Evolutionary conservation across 2,329 filamentous ascomycete genomes (phyloP).

Genomic region (Diaporthe ampelina): DNA sequence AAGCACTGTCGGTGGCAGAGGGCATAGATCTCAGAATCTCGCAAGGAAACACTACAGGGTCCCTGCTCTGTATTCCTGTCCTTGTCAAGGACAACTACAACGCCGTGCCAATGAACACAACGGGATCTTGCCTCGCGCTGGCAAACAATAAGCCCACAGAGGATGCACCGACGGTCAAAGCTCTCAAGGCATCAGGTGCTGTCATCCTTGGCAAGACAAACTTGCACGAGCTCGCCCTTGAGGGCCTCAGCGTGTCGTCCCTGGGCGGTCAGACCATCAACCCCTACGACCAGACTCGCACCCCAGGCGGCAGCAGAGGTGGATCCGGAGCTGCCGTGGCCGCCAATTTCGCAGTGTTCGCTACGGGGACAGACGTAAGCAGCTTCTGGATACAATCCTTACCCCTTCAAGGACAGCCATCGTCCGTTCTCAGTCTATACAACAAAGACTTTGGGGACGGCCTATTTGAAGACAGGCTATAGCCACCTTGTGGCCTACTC

Average conservation of each 20-base stretch:
- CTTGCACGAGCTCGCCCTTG: conserved; percentile 74
- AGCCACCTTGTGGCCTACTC: no score
- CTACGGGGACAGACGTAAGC: conserved; percentile 65
- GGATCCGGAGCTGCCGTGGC: conserved; percentile 73
- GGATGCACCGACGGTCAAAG: conserved; percentile 65
- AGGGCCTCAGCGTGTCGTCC: conserved; percentile 74
- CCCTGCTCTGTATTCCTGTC: conserved; percentile 73
- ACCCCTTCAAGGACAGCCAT: no score
- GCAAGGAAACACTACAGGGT: conserved; percentile 62
- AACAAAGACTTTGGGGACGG: no score
- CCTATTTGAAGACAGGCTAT: no score
- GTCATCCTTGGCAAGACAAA: conserved; percentile 73
- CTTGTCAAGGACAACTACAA: conserved; percentile 77
- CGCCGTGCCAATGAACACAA: conserved; percentile 68
- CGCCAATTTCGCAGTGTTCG: conserved; percentile 68
- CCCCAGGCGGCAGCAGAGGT: conserved; percentile 74
- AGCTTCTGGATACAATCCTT: no score
- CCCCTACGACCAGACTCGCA: conserved; percentile 75
- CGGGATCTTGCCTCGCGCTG: conserved; percentile 66
- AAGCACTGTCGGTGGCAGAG: conserved; percentile 59
- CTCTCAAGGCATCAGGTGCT: conserved; percentile 64
- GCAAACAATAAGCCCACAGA: conserved; percentile 58
- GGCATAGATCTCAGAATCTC: conserved; percentile 61
- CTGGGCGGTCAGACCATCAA: conserved; percentile 75
- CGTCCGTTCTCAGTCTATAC: no score